Base-by-base conservation (phyloP, 1,284 basidiomycete species). In the Blastosporella zonata region DNA sequence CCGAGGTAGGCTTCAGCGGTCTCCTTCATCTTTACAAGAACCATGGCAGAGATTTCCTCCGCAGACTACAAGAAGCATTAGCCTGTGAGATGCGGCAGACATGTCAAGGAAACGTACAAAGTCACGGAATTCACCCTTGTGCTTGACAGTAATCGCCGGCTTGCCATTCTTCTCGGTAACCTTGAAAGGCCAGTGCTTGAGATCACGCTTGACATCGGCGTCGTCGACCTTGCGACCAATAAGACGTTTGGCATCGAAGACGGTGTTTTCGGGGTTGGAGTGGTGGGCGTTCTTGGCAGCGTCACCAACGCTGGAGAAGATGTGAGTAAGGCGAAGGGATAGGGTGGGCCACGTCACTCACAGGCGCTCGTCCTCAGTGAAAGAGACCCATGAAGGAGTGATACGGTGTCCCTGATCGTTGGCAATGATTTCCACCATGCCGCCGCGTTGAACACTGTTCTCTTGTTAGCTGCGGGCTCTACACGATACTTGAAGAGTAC, bases 391-490 rank as follows among this genome's bases (percentile, higher is more conserved):
- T 64, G 92, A 97, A 34, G 94, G 93, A 22, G 94, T 97, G 70
- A 96, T 97, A 71, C 93, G 90, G 74, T 97, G 90, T 68, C 94
- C 94, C 69, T 97, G 93, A 76, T 96, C 94, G 73, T 97, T 97
- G 67, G 94, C 91, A 63, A 96, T 94, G 61, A 96, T 97, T 72
- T 97, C 93, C 34, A 97, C 93, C 60, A 90, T 89, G 60, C 93
- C 94, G 54, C 87, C 87, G 52, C 88, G 87, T 72, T 94, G 91
- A 49, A 97, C 91, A 78, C 93, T 92, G 57, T 7, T 47, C 39
- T 43, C 29, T 21, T 4, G 2, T 50, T 20, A 47, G 18, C 20
- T 38, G 18, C 9, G 20, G 17, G 9, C 13, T 3, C 20, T 13
- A 2, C 2, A 13, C 10, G 18, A 29, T 47, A 49, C n/a, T 18